Evolutionary conservation across 495 filamentous ascomycete species (phyloP).

Genomic region (Sphaerosporella brunnea): DNA sequence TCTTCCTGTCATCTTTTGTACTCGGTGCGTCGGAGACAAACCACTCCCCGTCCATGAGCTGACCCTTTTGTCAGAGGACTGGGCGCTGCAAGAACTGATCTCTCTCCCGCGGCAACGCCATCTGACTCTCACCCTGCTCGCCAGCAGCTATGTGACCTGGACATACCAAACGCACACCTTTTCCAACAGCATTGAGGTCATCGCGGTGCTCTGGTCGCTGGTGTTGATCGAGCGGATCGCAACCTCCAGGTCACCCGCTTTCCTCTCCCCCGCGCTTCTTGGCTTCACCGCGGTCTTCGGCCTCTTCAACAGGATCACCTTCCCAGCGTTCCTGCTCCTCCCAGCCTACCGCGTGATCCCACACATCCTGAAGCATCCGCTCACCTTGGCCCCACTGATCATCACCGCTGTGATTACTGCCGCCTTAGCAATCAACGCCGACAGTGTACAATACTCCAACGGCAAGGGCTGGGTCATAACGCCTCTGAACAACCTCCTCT

Average conservation of each 20-base stretch:
- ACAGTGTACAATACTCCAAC: conserved; percentile 50
- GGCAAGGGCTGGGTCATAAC: conserved; percentile 55
- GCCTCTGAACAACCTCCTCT: conserved; percentile 76
- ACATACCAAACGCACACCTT: conserved; percentile 98
- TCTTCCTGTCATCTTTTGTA: conserved; percentile 90
- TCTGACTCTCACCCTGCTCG: conserved; percentile 58
- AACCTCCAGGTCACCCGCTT: conserved; percentile 54
- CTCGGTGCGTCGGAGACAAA: conserved; percentile 35
- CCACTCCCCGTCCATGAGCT: too few relatives aligned
- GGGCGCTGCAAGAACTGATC: conserved; percentile 84
- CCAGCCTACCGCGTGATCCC: conserved; percentile 66
- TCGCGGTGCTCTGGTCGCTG: conserved; percentile 77
- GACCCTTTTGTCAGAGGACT: conserved; percentile 47
- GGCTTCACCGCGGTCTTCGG: conserved; percentile 69
- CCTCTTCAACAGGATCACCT: conserved; percentile 89
- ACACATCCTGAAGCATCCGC: conserved; percentile 51
- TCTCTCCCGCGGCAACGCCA: conserved; percentile 53
- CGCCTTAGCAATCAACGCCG: conserved; percentile 53
- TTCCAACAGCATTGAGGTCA: conserved; percentile 89
- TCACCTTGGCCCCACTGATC: conserved; percentile 44
- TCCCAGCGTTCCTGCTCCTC: conserved; percentile 74
- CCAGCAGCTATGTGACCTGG: conserved; percentile 96
- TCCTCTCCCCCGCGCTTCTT: conserved; percentile 55
- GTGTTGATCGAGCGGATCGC: conserved; percentile 74
- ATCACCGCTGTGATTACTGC: conserved; percentile 43